Base-by-base conservation (phyloP, 352 stramenopile genomes). In the Peronospora belbahrii region DNA sequence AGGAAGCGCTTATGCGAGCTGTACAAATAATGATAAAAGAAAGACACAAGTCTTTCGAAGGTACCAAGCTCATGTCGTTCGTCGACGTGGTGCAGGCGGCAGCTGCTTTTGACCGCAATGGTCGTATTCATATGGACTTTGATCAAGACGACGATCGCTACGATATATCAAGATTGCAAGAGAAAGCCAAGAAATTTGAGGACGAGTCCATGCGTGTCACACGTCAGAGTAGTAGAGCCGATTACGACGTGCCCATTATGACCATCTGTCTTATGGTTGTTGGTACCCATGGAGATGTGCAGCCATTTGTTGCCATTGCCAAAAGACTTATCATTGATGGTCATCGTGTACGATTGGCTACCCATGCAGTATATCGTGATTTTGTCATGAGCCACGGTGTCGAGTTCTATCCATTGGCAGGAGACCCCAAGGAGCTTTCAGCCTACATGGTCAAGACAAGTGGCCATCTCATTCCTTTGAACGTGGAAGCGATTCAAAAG, bases 391-490 rank as follows among this genome's bases (percentile, higher is more conserved):
- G 70, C 2, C 62, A 85, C 14, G 70, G 58, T 18, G 59, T 92
- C 14, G 81, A 89, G 59, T 92, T 92, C 47, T 91, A 89, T 44
- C 80, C 80, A 9, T 45, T 91, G 5, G 77, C 62, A 7, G 74
- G 77, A 42, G 74, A 89, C 36, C 80, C 77, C 14, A 87, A 88
- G 48, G 75, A 85, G 33, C 55, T 91, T 6, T 70, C 77, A 1
- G 70, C 81, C 8, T 98, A 95, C 72, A 98, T 97, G 89, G 83
- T 95, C 39, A 88, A 93, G 50, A 94, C 83, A 2, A 67, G 75
- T 18, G 85, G 84, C 0, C 74, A 78, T 27, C 41, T 94, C 6
- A 82, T 93, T 19, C 80, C 80, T 6, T 24, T 77, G 8, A 88
- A 81, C 34, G 57, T 80, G 0, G 72, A 83, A 56, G 73, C 41